Percentiles rank a stretch among this genome's conserved stretches.
These are phyloP conservation scores for Diplocarpon rosae DNA, from an alignment of 2,329 filamentous ascomycete species.

Conservation along the genomic window DNA sequence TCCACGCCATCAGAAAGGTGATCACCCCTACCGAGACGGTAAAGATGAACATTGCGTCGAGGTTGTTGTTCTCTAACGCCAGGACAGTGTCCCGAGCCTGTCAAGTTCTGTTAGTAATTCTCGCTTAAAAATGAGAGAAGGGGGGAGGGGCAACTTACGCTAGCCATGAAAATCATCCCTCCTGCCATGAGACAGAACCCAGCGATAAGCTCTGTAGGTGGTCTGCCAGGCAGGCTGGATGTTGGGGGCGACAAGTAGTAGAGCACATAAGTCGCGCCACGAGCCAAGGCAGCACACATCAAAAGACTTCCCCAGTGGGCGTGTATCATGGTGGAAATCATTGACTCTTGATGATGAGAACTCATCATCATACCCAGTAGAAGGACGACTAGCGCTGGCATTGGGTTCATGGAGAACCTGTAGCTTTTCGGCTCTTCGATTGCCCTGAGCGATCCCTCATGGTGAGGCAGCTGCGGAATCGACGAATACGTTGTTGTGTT, in stretches of 20 bases:
- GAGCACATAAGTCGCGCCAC: constrained; percentile 68
- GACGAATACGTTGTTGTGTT: constrained; percentile 33
- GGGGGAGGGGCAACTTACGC: constrained; percentile 41
- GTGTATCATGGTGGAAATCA: constrained; percentile 86
- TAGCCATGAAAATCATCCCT: constrained; percentile 86
- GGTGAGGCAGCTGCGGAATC: constrained; percentile 35
- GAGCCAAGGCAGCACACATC: constrained; percentile 66
- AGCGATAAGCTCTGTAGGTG: constrained; percentile 80
- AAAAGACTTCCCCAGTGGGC: constrained; percentile 87
- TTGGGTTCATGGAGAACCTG: constrained; percentile 70
- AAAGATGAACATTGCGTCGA: constrained; percentile 91
- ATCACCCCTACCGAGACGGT: constrained; percentile 79
- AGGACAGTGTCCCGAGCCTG: constrained; percentile 65
- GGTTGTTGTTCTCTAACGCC: constrained; percentile 62
- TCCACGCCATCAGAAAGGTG: constrained; percentile 76
- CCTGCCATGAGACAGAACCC: constrained; percentile 81
- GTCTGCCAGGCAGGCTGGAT: constrained; percentile 70
- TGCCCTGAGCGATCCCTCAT: constrained; percentile 32
- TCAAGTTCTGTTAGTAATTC: background rate
- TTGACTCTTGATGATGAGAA: constrained; percentile 63
- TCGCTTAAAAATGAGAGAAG: background rate
- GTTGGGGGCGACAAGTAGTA: constrained; percentile 71
- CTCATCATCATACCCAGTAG: constrained; percentile 92
- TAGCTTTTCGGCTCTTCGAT: constrained; percentile 55
- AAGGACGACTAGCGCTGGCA: constrained; percentile 78